Evolutionary conservation across 2,329 filamentous ascomycete species (phyloP).

Genomic region (Amauroascus niger): DNA sequence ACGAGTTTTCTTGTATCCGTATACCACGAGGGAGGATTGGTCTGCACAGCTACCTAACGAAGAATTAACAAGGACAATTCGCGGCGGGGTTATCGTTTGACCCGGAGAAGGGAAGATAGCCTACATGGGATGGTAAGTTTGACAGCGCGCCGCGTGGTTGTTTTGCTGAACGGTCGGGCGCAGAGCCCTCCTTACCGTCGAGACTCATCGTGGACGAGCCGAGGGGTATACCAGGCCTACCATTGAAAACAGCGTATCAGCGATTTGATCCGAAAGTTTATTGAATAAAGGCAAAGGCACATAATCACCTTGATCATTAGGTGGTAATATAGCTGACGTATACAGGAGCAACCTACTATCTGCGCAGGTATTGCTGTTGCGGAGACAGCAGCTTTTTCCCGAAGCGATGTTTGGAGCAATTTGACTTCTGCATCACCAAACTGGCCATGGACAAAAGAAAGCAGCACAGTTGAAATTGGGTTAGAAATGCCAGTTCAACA

Average conservation of each 20-base stretch:
- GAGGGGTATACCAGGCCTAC: not conserved
- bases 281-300: not conserved
- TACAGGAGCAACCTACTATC: not conserved
- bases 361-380: not conserved
- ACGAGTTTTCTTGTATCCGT: conserved; percentile 36
- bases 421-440: conserved; percentile 5
- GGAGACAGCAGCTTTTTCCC: not conserved
- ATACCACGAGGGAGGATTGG: conserved; percentile 1
- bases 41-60: not conserved
- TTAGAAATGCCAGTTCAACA: not conserved
- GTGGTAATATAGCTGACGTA: not conserved
- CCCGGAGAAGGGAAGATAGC: not conserved
- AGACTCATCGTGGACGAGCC: conserved; percentile 14
- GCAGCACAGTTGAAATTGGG: not conserved
- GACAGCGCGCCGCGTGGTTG: not conserved
- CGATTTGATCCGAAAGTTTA: not conserved
- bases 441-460: conserved; percentile 8
- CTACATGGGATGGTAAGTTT: conserved; percentile 6
- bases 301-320: conserved; percentile 3
- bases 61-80: not conserved
- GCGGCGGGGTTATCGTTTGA: not conserved
- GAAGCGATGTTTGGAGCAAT: not conserved
- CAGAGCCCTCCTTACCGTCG: conserved; percentile 9
- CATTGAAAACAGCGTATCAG: not conserved
- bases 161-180: conserved; percentile 4